Base-by-base conservation (phyloP, 108 stramenopile genomes). In the Skeletonema grethae region DNA sequence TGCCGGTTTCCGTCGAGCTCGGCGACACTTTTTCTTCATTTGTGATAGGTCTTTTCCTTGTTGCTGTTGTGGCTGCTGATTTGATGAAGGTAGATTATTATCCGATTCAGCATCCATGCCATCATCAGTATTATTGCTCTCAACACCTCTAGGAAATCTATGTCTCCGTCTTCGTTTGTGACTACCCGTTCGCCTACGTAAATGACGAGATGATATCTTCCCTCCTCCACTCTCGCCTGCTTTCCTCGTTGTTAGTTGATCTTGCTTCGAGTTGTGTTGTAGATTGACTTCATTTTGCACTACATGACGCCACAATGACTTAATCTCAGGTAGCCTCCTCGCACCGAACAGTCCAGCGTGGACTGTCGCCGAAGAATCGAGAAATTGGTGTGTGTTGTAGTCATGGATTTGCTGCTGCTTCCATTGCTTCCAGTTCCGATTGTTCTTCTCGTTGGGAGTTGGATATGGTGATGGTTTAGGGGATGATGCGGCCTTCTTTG, bases 101-200 rank as follows among this genome's bases (percentile, higher is more conserved):
- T 22, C 45, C 41, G 29, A 25, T 58, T 71, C 48, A 57, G 2
- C 36, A 16, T 53, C 48, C 1, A 32, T 28, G 7, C 10, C 24
- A 2, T 29, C 46, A 32, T 75, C 73, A 30, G 36, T 38, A 35
- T 70, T n/a, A 31, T 55, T 48, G 41, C 71, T 35, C 60, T 41
- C 45, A 68, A 6, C 35, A 36, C 28, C 65, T 15, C 46, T 64
- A 43, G 84, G 86, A 75, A 67, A 89, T 48, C 90, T 80, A 80
- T 89, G 90, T 25, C 83, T 65, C 53, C 75, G 73, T 30, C 84
- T 71, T 13, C 73, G 70, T 45, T 69, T 53, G 30, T 87, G 77
- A 46, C 89, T 90, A 10, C 88, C 88, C 20, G 89, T 84, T 25
- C 93, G 65, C 57, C 93, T 77, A 48, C 93, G 77, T 64, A 92